Conservation (phyloP, 2,329 filamentous ascomycete species). For the Sphaerostilbella broomeana region DNA sequence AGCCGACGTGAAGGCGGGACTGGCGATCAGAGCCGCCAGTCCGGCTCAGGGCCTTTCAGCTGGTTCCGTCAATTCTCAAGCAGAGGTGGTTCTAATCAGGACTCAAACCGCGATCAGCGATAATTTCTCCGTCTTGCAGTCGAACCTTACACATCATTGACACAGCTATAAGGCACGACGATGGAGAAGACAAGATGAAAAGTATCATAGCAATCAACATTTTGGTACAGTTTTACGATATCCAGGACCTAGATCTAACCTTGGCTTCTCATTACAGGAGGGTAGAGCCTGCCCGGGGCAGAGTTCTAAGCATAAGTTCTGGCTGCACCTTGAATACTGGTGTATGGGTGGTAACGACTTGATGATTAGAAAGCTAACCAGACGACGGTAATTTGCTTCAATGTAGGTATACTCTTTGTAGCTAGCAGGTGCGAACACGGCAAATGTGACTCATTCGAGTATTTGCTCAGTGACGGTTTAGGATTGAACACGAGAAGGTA, state of each 20-base stretch:
- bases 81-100: slow-evolving; percentile 22
- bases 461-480: too few relatives aligned
- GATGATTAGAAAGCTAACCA: too few relatives aligned
- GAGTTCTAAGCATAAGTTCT: too few relatives aligned
- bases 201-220: neutral
- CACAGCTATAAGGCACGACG: too few relatives aligned
- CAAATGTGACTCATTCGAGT: too few relatives aligned
- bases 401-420: too few relatives aligned
- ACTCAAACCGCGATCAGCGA: slow-evolving; percentile 23
- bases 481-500: too few relatives aligned
- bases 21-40: slow-evolving; percentile 26
- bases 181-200: neutral
- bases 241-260: neutral
- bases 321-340: too few relatives aligned
- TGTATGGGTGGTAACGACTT: too few relatives aligned
- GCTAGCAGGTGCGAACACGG: too few relatives aligned
- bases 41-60: slow-evolving; percentile 32
- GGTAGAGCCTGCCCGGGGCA: too few relatives aligned
- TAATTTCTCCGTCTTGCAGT: neutral
- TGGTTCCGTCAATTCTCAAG: slow-evolving; percentile 38
- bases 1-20: slow-evolving; percentile 25
- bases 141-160: neutral
- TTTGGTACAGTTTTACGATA: neutral
- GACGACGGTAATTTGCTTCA: too few relatives aligned
- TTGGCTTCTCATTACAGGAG: neutral